A percentile compares a stretch with the other conserved stretches of the same genome.
phyloP scores from a whole-genome alignment of 805 yeast genomes.

The Candida mattraensis region DNA sequence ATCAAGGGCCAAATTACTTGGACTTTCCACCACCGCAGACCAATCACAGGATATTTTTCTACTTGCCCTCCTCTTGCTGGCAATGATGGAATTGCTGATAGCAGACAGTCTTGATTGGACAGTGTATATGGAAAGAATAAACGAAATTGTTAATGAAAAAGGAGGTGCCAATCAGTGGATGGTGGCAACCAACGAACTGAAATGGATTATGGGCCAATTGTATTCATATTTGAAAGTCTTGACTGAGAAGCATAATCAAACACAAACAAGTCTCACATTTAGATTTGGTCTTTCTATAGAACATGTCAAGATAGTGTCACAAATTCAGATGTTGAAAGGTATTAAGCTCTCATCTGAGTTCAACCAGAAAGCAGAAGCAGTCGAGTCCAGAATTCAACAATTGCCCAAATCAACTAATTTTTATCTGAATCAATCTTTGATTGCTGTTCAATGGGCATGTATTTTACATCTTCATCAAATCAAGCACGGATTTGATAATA shows the following conservation, averaged over 20 bases:
- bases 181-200: background rate
- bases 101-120: constrained; percentile 8
- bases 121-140: constrained; percentile 6
- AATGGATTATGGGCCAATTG: constrained; percentile 1
- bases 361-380: too few species aligned
- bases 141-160: background rate
- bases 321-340: too few species aligned
- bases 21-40: background rate
- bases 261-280: too few species aligned
- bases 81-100: constrained; percentile 8
- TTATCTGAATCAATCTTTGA: too few species aligned
- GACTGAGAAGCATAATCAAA: too few species aligned
- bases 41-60: background rate
- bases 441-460: constrained; percentile 8
- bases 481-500: background rate
- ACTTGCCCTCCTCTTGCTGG: constrained; percentile 4
- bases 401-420: too few species aligned
- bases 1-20: constrained; percentile 4
- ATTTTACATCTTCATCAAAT: constrained; percentile 4
- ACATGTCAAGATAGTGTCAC: too few species aligned
- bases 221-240: constrained; percentile 2
- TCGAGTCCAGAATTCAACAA: too few species aligned
- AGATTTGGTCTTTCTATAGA: too few species aligned
- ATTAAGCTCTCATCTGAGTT: too few species aligned
- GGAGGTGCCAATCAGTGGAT: background rate